Base-by-base conservation (phyloP, 257 asterid genomes). In the Solanum chaucha region DNA sequence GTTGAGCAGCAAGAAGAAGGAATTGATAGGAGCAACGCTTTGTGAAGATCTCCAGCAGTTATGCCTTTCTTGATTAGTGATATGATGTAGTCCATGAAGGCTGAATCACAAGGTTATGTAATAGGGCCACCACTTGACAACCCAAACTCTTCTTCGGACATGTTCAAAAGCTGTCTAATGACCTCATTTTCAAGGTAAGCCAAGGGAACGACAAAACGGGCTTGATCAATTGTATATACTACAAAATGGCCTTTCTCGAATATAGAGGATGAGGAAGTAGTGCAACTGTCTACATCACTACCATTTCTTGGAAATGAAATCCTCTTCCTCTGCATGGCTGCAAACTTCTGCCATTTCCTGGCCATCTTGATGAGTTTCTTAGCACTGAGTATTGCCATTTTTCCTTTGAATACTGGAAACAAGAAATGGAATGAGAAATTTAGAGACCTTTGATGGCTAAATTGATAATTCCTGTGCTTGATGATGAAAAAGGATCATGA, bases 161-260 rank as follows among this genome's bases (percentile, higher is more conserved):
- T 14, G 20, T 9, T 20, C 10, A 59, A 22, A 8, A 59, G 68
- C 10, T 59, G 12, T 11, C 13, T 22, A 59, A 59, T 20, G 13
- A 59, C 28, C 13, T 59, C 68, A 59, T 22, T 59, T 59, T 59
- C 68, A 8, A 59, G 68, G 68, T 59, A 59, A 59, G 28, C 13
- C 13, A 59, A 59, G 0, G 67, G 28, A 22, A 59, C 0, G 26
- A 48, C 68, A 59, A 8, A 59, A 1, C 67, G 13, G 3, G 15
- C 3, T 61, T n/a, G 30, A 68, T 92, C 92, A 35, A 4, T 5
- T 22, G 93, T 84, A 48, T 90, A 92, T 5, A 89, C 86, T 2
- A 89, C 72, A 87, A 92, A 88, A 86, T 89, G 91, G 30, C 94
- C 92, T 64, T 89, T 92, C 26, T 77, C 88, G 2, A 86, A 77